Conservation (phyloP, 2,329 filamentous ascomycete species). For the Parafenestella ontariensis region DNA sequence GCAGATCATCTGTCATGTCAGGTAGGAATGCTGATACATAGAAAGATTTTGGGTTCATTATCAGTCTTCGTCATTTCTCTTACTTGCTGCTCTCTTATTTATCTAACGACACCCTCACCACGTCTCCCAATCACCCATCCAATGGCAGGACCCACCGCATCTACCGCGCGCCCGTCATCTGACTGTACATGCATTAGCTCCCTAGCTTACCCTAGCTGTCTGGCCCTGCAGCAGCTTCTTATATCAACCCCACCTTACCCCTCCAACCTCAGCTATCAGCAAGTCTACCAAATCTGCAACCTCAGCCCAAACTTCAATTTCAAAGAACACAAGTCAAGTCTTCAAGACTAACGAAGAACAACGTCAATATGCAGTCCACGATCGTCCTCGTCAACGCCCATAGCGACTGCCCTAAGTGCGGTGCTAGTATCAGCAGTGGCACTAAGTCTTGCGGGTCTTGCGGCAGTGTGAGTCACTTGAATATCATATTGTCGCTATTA, state of each 20-base stretch:
- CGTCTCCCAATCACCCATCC: conserved; percentile 15
- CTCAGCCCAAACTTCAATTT: not conserved
- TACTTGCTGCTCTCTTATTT: not conserved
- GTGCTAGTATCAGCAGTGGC: conserved; percentile 38
- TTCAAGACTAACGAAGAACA: not conserved
- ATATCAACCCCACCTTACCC: conserved; percentile 49
- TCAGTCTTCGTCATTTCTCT: not conserved
- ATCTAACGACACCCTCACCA: conserved; percentile 4
- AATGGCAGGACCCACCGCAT: conserved; percentile 29
- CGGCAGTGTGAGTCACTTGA: conserved; percentile 41
- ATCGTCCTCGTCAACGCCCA: conserved; percentile 40
- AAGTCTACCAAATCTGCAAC: conserved; percentile 5
- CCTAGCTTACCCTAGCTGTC: conserved; percentile 24
- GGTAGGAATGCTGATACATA: conserved; percentile 6
- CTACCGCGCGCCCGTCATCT: conserved; percentile 39
- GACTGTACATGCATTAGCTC: conserved; percentile 36
- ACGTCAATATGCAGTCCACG: conserved; percentile 36
- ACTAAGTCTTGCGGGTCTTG: conserved; percentile 49
- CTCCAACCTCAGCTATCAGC: conserved; percentile 19
- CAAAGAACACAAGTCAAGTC: not conserved
- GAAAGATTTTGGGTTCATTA: not conserved
- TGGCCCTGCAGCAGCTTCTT: conserved; percentile 20
- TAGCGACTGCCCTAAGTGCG: conserved; percentile 50
- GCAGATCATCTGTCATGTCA: conserved; percentile 48
- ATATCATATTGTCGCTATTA: not conserved